Conservation (phyloP, 1,139 yeast species). For the Magnusiomyces suaveolens region DNA sequence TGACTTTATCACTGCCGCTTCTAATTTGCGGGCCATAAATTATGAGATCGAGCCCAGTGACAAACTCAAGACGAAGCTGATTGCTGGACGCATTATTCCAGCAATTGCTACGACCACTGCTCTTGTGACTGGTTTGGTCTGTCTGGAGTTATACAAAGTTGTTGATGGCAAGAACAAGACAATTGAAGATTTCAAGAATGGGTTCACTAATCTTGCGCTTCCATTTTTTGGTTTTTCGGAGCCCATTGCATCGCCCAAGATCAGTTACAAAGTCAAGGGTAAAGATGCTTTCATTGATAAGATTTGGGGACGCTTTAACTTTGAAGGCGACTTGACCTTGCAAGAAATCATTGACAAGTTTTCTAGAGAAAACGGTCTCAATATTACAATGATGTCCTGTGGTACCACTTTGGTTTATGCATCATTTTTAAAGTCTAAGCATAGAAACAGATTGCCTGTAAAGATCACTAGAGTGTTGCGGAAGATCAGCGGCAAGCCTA, state of each 20-base stretch:
- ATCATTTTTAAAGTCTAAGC: slow-evolving; percentile 86
- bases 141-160: slow-evolving; percentile 85
- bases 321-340: slow-evolving; percentile 69
- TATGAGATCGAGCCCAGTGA: slow-evolving; percentile 59
- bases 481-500: slow-evolving; percentile 71
- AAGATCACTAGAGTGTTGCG: slow-evolving; percentile 68
- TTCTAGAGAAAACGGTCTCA: slow-evolving; percentile 71
- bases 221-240: slow-evolving; percentile 97
- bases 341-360: slow-evolving; percentile 68
- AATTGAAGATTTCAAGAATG: slow-evolving; percentile 86
- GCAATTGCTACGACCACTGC: slow-evolving; percentile 99
- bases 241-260: slow-evolving; percentile 79
- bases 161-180: slow-evolving; percentile 55
- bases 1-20: slow-evolving; percentile 93
- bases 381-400: slow-evolving; percentile 81
- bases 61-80: slow-evolving; percentile 63
- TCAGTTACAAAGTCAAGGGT: slow-evolving; percentile 57
- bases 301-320: slow-evolving; percentile 91
- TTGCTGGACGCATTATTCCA: slow-evolving; percentile 86
- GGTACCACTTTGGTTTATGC: slow-evolving; percentile 88
- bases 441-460: slow-evolving; percentile 66
- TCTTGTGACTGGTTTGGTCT: slow-evolving; percentile 86
- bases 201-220: slow-evolving; percentile 84
- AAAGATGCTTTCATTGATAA: slow-evolving; percentile 58
- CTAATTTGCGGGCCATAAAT: slow-evolving; percentile 89